Percentiles rank a stretch among this genome's conserved stretches.
These are phyloP conservation scores for Knoxia roxburghii DNA, from an alignment of 257 asterid species.

Conservation along the genomic window DNA sequence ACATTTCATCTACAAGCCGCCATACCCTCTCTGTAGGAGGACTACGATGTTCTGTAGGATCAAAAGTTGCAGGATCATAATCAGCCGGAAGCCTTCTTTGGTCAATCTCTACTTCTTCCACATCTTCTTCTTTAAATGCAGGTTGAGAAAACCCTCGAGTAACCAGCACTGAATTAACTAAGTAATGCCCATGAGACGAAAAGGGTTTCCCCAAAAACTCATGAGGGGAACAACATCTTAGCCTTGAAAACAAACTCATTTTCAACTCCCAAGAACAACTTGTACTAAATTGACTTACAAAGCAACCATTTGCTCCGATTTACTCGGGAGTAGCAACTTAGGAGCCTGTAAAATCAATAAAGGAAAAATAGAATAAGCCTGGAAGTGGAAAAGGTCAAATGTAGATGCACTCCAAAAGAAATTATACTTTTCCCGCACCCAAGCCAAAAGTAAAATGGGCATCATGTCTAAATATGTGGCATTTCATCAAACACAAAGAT, in stretches of 20 bases:
- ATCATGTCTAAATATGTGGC: neutral
- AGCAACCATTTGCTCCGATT: neutral
- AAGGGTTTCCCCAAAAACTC: conserved; percentile 28
- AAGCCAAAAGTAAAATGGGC: neutral
- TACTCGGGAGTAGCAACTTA: too few relatives aligned
- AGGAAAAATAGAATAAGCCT: neutral
- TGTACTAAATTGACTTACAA: neutral
- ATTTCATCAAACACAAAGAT: neutral
- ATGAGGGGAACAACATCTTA: conserved; percentile 38
- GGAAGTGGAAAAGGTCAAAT: neutral
- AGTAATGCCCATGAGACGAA: conserved; percentile 19
- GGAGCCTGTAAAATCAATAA: neutral
- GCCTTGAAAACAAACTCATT: conserved; percentile 59
- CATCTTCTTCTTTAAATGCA: conserved; percentile 42
- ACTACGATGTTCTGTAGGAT: conserved; percentile 79
- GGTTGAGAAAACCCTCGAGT: conserved; percentile 47
- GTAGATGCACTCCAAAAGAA: too few relatives aligned
- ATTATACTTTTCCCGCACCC: neutral
- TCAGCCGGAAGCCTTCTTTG: conserved; percentile 83
- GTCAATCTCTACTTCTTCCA: conserved; percentile 64
- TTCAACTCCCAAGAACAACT: neutral
- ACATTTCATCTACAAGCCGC: conserved; percentile 75
- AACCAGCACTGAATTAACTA: conserved; percentile 27
- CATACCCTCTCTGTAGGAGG: conserved; percentile 75
- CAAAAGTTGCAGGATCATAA: conserved; percentile 67